These are phyloP conservation scores for Dictyostelium purpureum DNA, from an alignment of 78 protist species.

Conservation along the genomic window DNA sequence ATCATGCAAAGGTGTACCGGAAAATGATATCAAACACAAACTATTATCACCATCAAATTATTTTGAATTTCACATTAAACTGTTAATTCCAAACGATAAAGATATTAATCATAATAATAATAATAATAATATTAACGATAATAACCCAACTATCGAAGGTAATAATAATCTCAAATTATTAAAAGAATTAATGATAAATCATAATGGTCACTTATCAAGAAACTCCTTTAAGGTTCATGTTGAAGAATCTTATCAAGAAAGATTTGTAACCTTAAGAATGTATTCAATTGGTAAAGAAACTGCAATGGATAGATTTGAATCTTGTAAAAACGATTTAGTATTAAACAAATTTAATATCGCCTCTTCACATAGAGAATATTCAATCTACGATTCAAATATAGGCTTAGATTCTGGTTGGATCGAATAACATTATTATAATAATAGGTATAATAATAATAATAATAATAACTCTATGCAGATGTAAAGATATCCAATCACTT, in stretches of 20 bases:
- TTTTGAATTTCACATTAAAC: conserved; percentile 65
- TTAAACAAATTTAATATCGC: background rate
- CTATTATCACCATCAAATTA: conserved; percentile 23
- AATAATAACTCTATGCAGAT: too few relatives aligned
- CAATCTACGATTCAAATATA: conserved; percentile 48
- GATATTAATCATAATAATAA: background rate
- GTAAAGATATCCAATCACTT: too few relatives aligned
- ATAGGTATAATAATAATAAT: too few relatives aligned
- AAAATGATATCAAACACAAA: background rate
- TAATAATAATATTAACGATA: background rate
- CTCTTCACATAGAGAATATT: conserved; percentile 34
- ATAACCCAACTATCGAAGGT: background rate
- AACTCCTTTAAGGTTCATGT: conserved; percentile 7
- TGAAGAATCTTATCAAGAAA: background rate
- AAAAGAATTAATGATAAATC: background rate
- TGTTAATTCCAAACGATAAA: background rate
- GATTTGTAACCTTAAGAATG: conserved; percentile 39
- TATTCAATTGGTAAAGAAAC: background rate
- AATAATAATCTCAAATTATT: background rate
- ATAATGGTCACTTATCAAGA: conserved; percentile 42
- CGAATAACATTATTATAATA: background rate
- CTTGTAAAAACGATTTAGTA: background rate
- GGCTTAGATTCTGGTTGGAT: conserved; percentile 39
- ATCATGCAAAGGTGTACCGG: background rate
- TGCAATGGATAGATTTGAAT: background rate